Base-by-base conservation (phyloP, 1,284 basidiomycete species). In the Apiotrichum mycotoxinovorans region DNA sequence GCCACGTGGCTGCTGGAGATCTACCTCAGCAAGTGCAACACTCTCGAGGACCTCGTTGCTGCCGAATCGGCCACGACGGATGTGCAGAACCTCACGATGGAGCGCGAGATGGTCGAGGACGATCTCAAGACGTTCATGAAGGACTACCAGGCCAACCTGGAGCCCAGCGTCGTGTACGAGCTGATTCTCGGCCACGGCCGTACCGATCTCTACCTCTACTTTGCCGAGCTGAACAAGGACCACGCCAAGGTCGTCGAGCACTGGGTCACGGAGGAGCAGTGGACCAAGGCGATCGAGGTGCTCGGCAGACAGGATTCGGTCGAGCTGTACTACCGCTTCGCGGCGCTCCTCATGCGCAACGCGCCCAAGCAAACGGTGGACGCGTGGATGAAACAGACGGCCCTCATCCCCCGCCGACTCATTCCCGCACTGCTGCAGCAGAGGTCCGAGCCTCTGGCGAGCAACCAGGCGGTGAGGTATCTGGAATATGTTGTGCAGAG, bases 1-100 rank as follows among this genome's bases (percentile, higher is more conserved):
- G 93, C 96, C 1, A 98, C 94, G 0, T 99, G 96, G 96, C 86
- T 98, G 9, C 87, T 96, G 30, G 96, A 99, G 75, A 93, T 98
- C 64, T 98, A 94, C 72, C 84, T 99, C 23, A 89, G 87, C 77
- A 98, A 96, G 79, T 92, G 92, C 74, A 95, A 97, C 69, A 90
- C 95, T 63, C 81, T 98, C 48, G 96, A 99, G 71, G 96, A 98
- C 69, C 71, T 78, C 18, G 68, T 79, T 20, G 77, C 79, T 0
- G 79, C 93, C 0, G 90, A 93, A 75, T 87, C 87, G 1, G 84
- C 88, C 3, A 87, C 87, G 3, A 86, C 88, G 51, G 90, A 96
- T 64, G 87, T 89, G 7, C 88, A 93, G 54, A 95, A 93, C 69
- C 79, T 97, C 38, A 82, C 84, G 51, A 82, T 87, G 4, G 93